Percentiles rank a stretch among this genome's conserved stretches.
Conservation (phyloP, 2,329 filamentous ascomycete genomes). For the Exophiala alcalophila region DNA sequence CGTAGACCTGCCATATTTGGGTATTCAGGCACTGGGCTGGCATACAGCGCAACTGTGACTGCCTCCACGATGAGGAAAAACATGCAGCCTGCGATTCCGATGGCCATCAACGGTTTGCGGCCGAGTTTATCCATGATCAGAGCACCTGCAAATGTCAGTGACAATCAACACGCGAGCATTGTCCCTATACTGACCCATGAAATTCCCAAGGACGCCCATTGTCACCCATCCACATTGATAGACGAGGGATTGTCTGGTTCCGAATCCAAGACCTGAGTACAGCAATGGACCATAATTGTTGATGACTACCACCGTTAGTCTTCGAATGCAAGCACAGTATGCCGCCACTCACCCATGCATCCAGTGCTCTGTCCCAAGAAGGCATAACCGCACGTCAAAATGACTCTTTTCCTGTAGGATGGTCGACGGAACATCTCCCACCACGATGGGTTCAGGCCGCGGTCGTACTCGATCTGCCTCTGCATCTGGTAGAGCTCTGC, state of each 20-base stretch:
- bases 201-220: conserved; percentile 11
- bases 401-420: conserved; percentile 12
- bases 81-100: conserved; percentile 25
- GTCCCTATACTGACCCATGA: conserved; percentile 5
- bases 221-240: conserved; percentile 21
- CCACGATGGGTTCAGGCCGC: conserved; percentile 9
- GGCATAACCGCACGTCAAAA: conserved; percentile 12
- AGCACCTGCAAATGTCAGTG: conserved; percentile 9
- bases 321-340: too few species aligned
- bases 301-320: conserved; percentile 14
- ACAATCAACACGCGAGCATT: too few species aligned
- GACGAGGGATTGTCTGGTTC: conserved; percentile 10
- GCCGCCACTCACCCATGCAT: too few species aligned
- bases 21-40: conserved; percentile 1
- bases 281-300: conserved; percentile 21
- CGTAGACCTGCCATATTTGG: conserved; percentile 33
- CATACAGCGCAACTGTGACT: conserved; percentile 20
- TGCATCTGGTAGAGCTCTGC: conserved; percentile 22
- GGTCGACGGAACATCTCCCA: conserved; percentile 12
- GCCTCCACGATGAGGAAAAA: conserved; percentile 12
- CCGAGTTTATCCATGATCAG: conserved; percentile 23
- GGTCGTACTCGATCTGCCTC: conserved; percentile 18
- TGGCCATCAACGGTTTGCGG: conserved; percentile 30
- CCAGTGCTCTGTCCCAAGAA: conserved; percentile 15
- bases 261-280: conserved; percentile 17